Evolutionary conservation across 306 rosid species (phyloP), one percentile per base, ranked within the genome.

Genomic region (Morella rubra): DNA sequence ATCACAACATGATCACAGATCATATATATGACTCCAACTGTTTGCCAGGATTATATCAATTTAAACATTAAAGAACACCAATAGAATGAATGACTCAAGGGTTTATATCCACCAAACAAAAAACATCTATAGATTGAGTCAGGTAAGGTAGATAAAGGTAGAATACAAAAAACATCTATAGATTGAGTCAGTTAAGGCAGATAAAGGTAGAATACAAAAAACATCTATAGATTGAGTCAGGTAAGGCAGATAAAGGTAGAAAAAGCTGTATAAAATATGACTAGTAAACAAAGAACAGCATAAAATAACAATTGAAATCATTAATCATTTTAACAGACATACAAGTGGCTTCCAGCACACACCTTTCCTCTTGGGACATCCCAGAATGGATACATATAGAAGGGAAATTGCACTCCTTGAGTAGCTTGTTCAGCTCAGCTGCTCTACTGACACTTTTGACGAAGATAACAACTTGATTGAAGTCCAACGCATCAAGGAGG

Each of bases 331-430:
- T 20, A 11, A 37, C 7, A 55, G 11, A 18, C 2, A 19, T n/a
- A 7, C 53, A 18, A 51, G 11, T 15, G 32, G 44, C 47, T 9
- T 6, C 32, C 6, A 27, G 51, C 44, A 76, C 91, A 72, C 66
- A 96, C 99, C 99, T 96, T 84, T 96, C 99, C 77, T 96, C 99
- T 73, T 96, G 99, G 20, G 93, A 85, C 99, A 96, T 96, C 76
- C 99, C 98, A 76, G 99, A 96, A 70, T 96, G 99, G 80, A 96
- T 96, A 71, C 99, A 92, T 87, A 96, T 92, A 2, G 99, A 96
- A 37, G 99, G 99, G 18, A 96, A 96, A 83, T 96, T 96, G 77
- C 99, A 96, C 90, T 96, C 99, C 60, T 92, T 86, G 53, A 96
- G 97, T 37, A 96, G 81, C 86, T 90, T 96, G 92, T 96, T 95